These are phyloP conservation scores for Phlebiopsis gigantea DNA, from an alignment of 768 basidiomycete species.

Conservation along the genomic window DNA sequence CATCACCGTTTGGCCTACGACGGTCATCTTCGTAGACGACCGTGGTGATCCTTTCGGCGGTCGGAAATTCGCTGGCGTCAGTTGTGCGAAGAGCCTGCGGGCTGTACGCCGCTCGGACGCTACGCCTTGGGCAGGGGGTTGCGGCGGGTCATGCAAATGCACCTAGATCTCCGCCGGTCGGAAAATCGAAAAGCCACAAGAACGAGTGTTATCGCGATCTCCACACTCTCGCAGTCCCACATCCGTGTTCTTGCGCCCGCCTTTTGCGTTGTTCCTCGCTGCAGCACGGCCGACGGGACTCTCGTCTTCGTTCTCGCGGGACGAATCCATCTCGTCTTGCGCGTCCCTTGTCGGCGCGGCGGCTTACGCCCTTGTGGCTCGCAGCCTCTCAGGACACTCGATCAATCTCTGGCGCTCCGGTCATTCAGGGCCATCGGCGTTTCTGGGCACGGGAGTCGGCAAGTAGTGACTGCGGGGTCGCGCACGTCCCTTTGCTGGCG, in stretches of 20 bases:
- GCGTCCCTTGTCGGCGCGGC: background rate
- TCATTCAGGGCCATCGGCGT: background rate
- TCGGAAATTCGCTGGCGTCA: background rate
- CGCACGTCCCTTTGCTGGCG: background rate
- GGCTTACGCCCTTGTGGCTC: background rate
- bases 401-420: background rate
- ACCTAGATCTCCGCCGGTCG: background rate
- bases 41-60: background rate
- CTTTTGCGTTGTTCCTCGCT: background rate
- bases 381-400: background rate
- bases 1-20: background rate
- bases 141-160: background rate
- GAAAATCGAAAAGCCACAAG: background rate
- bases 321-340: background rate
- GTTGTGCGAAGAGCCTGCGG: background rate
- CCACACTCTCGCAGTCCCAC: background rate
- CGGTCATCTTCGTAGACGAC: background rate
- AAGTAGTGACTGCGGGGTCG: background rate
- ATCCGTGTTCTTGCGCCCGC: background rate
- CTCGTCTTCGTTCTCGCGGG: background rate
- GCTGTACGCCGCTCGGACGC: background rate
- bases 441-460: background rate
- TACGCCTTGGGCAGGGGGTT: background rate
- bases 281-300: background rate
- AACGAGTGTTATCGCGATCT: background rate